phyloP scores from a whole-genome alignment of 2,329 filamentous ascomycete genomes.

The Stachybotrys chlorohalonatus region DNA sequence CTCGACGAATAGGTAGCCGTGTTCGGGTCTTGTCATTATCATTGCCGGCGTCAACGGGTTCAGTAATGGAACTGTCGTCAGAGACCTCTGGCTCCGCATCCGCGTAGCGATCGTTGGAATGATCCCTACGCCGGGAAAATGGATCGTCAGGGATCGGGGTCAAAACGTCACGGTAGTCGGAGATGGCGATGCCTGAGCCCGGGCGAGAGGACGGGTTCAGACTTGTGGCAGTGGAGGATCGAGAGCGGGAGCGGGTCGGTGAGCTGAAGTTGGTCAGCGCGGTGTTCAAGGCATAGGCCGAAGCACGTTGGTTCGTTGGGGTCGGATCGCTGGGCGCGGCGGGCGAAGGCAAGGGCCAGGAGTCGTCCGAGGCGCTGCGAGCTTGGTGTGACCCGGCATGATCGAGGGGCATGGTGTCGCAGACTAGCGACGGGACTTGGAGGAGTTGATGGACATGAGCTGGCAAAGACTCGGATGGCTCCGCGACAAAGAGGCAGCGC shows the following conservation, averaged over 20 bases:
- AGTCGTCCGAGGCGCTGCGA: constrained; percentile 1
- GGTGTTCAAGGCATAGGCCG: neutral
- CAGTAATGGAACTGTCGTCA: constrained; percentile 14
- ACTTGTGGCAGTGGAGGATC: neutral
- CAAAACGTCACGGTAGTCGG: constrained; percentile 12
- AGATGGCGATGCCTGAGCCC: neutral
- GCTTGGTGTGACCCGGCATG: neutral
- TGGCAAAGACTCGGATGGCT: neutral
- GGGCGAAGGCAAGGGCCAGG: neutral
- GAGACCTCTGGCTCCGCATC: constrained; percentile 4
- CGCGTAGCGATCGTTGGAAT: constrained; percentile 18
- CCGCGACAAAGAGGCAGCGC: neutral
- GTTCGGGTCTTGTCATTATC: constrained; percentile 25
- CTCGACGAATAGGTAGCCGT: constrained; percentile 38
- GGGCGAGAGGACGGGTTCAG: neutral
- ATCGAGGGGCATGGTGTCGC: neutral
- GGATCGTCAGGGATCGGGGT: constrained; percentile 46
- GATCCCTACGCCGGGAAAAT: constrained; percentile 40
- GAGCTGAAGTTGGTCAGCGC: neutral
- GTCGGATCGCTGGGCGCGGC: neutral
- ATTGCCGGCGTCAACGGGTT: constrained; percentile 24
- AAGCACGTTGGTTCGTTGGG: neutral
- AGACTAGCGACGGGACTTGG: neutral
- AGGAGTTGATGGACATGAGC: neutral
- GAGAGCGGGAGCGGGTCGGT: neutral